Base-by-base conservation (phyloP, 2,329 filamentous ascomycete species). In the Stemphylium lycopersici region DNA sequence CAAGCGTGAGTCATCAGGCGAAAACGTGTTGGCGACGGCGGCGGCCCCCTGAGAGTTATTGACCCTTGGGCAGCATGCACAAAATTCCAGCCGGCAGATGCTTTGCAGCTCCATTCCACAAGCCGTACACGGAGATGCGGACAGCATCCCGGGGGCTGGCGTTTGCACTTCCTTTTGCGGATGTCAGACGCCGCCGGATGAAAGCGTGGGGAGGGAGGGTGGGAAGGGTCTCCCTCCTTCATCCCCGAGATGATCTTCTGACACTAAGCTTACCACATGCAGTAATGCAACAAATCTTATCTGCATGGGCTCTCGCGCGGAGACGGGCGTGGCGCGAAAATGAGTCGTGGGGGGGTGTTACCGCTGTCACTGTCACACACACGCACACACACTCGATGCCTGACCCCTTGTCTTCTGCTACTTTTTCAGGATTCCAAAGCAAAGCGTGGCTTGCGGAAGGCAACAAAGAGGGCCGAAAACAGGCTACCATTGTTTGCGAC, bases 161-260 rank as follows among this genome's bases (percentile, higher is more conserved):
- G 48, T 57, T 53, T 47, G 52, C 39, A 40, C 46, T 48, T 58
- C 59, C 50, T 43, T 56, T 56, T 63, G 58, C 44, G 51, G 32
- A 62, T 60, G 61, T 24, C 41, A 45, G 22, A 45, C 16, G 52
- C 52, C 64, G 65, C 46, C 56, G 58, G 68, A 61, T 60, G 54
- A 56, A 60, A 43, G 61, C 56, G 53, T 56, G 45, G 53, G 62
- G 61, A 66, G 37, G 34, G 57, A 34, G 58, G 24, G 42, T 31
- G 38, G 56, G 38, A 48, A 58, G 49, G 56, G 59, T 49, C 49
- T 58, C 40, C 36, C 48, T 56, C 58, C 52, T 45, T 16, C 61
- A 56, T 66, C 62, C 53, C 66, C 69, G 63, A 69, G 37, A 52
- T 59, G 66, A 71, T 69, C 58, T 45, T 45, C 39, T 57, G 56